Evolutionary conservation across 106 monocot genomes (phyloP), one percentile per base, ranked within the genome.

Genomic region (Apostasia ramifera): DNA sequence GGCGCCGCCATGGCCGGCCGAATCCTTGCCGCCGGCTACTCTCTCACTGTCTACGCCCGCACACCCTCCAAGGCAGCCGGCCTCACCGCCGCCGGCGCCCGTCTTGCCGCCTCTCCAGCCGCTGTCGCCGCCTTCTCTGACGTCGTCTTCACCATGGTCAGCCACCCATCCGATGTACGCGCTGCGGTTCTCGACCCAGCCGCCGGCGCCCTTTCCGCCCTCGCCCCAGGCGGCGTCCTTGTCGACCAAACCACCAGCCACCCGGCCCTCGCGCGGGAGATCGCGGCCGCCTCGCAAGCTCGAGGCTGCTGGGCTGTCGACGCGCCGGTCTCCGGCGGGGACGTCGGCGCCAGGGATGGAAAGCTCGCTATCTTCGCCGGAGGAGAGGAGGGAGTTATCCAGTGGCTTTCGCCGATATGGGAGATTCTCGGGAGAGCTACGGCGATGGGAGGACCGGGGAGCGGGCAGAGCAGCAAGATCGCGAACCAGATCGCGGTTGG

Each of bases 381-480:
- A 8, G 84, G 79, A 2, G 78, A 80, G 12, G 53, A 12, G 10
- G 54, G 3, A 1, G 49, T 81, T 2, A 61, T 84, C 26, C 15
- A 53, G 11, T 69, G 77, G 77, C 70, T 84, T 7, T 48, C 54
- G 37, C 80, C 84, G 1, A 70, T 84, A 42, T 77, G 77, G 45
- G 44, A 67, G 1, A 13, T 77, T 4, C 14, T 80, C 1, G 80
- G 84, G 54, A 69, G 26, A 40, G 66, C 43, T 2, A 77, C 65
- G 40, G 51, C 56, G 13, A 72, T 84, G 80, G 84, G 84, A 6
- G 48, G 10, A 4, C 26, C 80, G 6, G 84, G 84, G n/a, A 72
- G 73, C 64, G 84, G 80, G 84, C 84, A 84, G 80, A 77, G 69
- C 66, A 56, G 56, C 44, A 84, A 84, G 66, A 73, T 84, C 6